Evolutionary conservation across 176 grass and related monocot genomes (phyloP), one percentile per base, ranked within the genome.

Genomic region (Puya raimondii): DNA sequence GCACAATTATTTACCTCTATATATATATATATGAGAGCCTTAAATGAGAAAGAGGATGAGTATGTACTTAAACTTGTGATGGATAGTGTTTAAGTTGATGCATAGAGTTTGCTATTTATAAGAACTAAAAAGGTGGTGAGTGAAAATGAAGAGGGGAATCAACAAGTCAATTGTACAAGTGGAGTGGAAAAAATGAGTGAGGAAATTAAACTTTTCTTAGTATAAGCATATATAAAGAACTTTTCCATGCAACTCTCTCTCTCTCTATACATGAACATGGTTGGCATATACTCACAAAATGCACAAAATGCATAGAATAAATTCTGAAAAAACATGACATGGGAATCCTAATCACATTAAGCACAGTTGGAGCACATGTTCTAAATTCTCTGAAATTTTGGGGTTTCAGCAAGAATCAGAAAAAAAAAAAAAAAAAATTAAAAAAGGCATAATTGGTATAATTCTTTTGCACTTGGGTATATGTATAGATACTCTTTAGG

Each of bases 91-190:
- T 70, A 65, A 63, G 51, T 47, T 58, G 59, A 53, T 13, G 2
- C 10, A 42, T 73, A 1, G 63, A 2, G 33, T 54, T 48, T 51
- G 51, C 12, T 82, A 78, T 26, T 86, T 86, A 86, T 82, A 82
- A 50, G 20, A 66, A 4, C 8, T 42, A 42, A 42, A 42, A 42
- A 42, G 33, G 4, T 42, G 33, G 33, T 42, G 33, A 42, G 33
- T 42, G 33, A 42, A 42, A 42, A 42, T 42, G 33, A 42, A 42
- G 33, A 7, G 33, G 33, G 33, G 33, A 42, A 42, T 42, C 33
- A 33, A 33, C 29, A 33, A 33, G 29, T 5, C 3, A 33, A 33
- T 4, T 33, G 29, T 4, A 5, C 29, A 33, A 33, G 29, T 33
- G 29, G 29, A 33, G 29, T 33, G 29, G 4, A 33, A 33, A 33